Evolutionary conservation across 805 yeast genomes (phyloP), one percentile per base, ranked within the genome.

Genomic region (Saccharomycopsis sp.): DNA sequence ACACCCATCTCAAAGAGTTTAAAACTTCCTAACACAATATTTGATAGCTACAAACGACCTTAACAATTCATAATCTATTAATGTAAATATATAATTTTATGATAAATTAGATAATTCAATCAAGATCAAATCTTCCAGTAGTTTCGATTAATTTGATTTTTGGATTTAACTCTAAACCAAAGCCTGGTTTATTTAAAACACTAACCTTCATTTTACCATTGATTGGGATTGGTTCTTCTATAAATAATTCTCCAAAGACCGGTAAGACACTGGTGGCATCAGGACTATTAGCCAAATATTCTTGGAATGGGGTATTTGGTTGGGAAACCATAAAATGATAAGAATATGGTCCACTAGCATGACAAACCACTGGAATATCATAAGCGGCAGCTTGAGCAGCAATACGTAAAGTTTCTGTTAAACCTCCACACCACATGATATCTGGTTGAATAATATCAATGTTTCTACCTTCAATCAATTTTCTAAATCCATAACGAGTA

Each of bases 351-450:
- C 74, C 73, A n/a, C 70, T 63, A 26, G 73, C 74, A 48, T 69
- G 74, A 27, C 72, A 72, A 41, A 69, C 74, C 34, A 69, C 70
- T 21, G 74, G 74, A 37, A 68, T 65, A 47, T 69, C 74, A 47
- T 69, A 69, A 15, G 73, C 72, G 36, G 70, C 70, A 21, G 73
- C 73, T 50, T 68, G 73, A 14, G 63, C 64, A 31, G 70, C 63
- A 37, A 69, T 57, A 47, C 65, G 62, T 39, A 69, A 53, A 26
- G 67, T 53, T 54, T 69, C 74, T 15, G 73, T 67, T 60, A 68
- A 51, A 34, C 73, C 72, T 38, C 73, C 73, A 45, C 67, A 69
- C 73, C 73, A 69, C 73, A 69, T 69, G 38, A 68, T 66, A 50
- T 69, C 74, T 18, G 73, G 73, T 51, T 69, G 74, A 42, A 69